These are phyloP conservation scores for Chrysanthemum makinoi DNA, from an alignment of 129 eudicot genomes.

Conservation along the genomic window DNA sequence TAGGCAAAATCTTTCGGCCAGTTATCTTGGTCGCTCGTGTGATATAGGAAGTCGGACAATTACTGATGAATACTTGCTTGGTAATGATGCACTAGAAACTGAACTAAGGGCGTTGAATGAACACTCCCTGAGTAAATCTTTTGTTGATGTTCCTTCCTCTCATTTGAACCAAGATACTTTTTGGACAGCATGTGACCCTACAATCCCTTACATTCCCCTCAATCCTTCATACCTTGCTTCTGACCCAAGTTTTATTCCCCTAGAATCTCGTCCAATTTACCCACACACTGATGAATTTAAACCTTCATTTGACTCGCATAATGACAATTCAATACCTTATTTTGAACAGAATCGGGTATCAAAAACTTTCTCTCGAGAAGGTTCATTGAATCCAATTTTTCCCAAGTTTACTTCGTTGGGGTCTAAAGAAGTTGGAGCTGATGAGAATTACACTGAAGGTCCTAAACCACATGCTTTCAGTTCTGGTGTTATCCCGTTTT, in stretches of 20 bases:
- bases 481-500: too few species aligned
- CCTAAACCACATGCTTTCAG: too few species aligned
- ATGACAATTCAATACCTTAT: slow-evolving; percentile 12
- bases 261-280: slow-evolving; percentile 21
- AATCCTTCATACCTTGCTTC: slow-evolving; percentile 24
- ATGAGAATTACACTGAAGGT: too few species aligned
- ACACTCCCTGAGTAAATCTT: not conserved
- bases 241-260: slow-evolving; percentile 23
- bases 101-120: slow-evolving; percentile 18
- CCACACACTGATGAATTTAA: slow-evolving; percentile 20
- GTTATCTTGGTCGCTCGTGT: slow-evolving; percentile 12
- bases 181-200: slow-evolving; percentile 28
- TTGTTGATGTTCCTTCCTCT: slow-evolving; percentile 12
- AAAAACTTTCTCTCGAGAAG: not conserved
- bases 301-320: slow-evolving; percentile 6
- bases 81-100: slow-evolving; percentile 15
- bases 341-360: slow-evolving; percentile 17
- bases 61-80: slow-evolving; percentile 13
- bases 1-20: slow-evolving; percentile 10
- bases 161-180: slow-evolving; percentile 12
- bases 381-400: slow-evolving; percentile 13
- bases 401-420: slow-evolving; percentile 23
- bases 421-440: too few species aligned
- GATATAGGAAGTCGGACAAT: slow-evolving; percentile 19
- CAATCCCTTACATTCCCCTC: slow-evolving; percentile 22